These are phyloP conservation scores for Aspergillus ochraceoroseus DNA, from an alignment of 2,329 filamentous ascomycete species.

Conservation along the genomic window DNA sequence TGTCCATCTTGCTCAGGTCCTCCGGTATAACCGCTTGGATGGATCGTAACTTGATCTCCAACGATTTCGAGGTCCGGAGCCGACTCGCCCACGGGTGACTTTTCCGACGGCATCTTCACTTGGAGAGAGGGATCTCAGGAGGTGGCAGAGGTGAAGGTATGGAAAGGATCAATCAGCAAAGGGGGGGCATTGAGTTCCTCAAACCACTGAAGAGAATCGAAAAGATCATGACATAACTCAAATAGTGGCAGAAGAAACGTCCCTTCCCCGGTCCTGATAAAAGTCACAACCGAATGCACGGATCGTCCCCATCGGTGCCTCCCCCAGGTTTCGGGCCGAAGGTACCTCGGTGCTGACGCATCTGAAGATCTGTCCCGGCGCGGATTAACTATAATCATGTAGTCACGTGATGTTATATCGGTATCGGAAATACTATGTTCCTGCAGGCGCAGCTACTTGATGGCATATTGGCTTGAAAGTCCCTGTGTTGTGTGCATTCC, in stretches of 20 bases:
- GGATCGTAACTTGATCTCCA: slow-evolving; percentile 67
- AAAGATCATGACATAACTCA: slow-evolving; percentile 4
- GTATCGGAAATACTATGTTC: no score
- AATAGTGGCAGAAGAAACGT: background rate
- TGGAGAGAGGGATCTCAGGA: slow-evolving; percentile 3
- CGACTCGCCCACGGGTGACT: slow-evolving; percentile 40
- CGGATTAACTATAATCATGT: no score
- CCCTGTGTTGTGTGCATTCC: no score
- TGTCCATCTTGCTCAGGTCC: slow-evolving; percentile 43
- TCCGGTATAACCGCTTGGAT: slow-evolving; percentile 60
- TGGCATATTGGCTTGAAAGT: no score
- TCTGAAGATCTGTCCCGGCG: no score
- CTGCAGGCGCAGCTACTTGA: no score
- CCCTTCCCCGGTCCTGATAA: slow-evolving; percentile 3
- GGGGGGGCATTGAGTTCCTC: background rate
- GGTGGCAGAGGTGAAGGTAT: background rate
- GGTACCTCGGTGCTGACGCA: background rate
- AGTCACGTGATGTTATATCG: no score
- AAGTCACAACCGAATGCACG: slow-evolving; percentile 14
- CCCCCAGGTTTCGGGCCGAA: slow-evolving; percentile 6
- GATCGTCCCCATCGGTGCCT: slow-evolving; percentile 7
- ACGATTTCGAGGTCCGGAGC: slow-evolving; percentile 74
- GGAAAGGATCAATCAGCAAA: slow-evolving; percentile 4
- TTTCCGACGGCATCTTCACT: slow-evolving; percentile 32
- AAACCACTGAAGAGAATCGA: slow-evolving; percentile 9